Evolutionary conservation across 768 basidiomycete genomes (phyloP), one percentile per base, ranked within the genome.

Genomic region (Ramaria sp.): DNA sequence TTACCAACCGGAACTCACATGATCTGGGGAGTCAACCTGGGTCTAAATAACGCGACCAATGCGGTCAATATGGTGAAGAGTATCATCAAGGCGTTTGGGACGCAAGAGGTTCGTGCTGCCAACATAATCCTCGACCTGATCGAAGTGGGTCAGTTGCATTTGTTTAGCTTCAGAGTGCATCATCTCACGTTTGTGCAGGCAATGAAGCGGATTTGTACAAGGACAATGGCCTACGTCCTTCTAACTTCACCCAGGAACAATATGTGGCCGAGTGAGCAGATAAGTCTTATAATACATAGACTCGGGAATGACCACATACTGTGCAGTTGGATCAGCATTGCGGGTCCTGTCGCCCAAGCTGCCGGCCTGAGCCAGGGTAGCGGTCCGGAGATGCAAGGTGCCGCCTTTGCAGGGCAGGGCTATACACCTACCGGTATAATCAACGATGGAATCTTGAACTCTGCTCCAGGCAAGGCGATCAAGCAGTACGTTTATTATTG

Each of bases 21-120:
- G 60, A 79, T 72, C 13, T 86, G 82, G 82, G 84, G 83, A 13
- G 70, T 86, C 48, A 86, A 87, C 66, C 68, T 86, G n/a, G 82
- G 81, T 6, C 65, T 61, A 12, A 69, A 55, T 46, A 81, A 81
- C 60, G 30, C 81, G 52, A 80, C 78, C 59, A 72, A 77, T 5
- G 73, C 71, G 0, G 74, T 73, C 57, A 69, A 78, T 9, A 75
- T 73, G 60, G 75, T 79, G 0, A 67, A 69, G 54, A 73, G 79
- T 0, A 74, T 84, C 53, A 52, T 72, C 5, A 71, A 71, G 39
- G 78, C 77, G 0, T 84, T 84, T 60, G 55, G 67, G n/a, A 73
- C 73, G 3, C 50, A 69, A 1, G 66, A 69, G 2, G 63, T 82
- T 31, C 66, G 62, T 42, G 48, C 63, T 45, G 69, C 75, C 0